Base-by-base conservation (phyloP, 805 yeast genomes). In the Kurtzmaniella fragi region DNA sequence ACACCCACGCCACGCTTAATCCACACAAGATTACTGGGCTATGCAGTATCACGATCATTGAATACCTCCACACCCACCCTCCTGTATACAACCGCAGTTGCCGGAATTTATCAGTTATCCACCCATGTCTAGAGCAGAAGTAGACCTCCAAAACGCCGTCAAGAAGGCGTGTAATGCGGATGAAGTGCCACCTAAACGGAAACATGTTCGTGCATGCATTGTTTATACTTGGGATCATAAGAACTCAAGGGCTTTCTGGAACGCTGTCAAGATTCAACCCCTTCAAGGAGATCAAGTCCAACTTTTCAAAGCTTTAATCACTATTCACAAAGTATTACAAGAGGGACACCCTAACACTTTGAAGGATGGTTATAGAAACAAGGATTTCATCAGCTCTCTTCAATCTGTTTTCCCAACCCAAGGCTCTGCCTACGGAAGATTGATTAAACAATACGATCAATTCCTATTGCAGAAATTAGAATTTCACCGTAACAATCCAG, bases 161-260 rank as follows among this genome's bases (percentile, higher is more conserved):
- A 82, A 78, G 56, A 91, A 91, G 66, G 96, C 99, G 0, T 84
- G 95, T 42, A 81, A 83, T 17, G 46, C 75, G 14, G 97, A 89
- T 17, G 96, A 89, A 56, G 75, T 84, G 3, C 95, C 97, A 0
- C 97, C 99, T 1, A 91, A 91, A 61, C 73, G 99, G 50, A 91
- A 91, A 59, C 99, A 91, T 62, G 98, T 91, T 5, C 73, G 99
- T 53, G 88, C 95, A 1, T 88, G 96, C 67, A 90, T 90, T 43
- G 95, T 91, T 29, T 90, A 83, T 61, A 88, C 97, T 1, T 91
- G 97, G 96, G 99, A 93, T 61, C 91, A 87, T 53, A 83, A 84
- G 56, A 79, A 87, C 30, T 80, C 95, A 3, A 73, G 78, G 42
- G 86, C 85, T 8, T 85, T 90, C 52, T 91, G 96, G 91, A 80